Evolutionary conservation across 2,329 filamentous ascomycete species (phyloP).

Genomic region (Fusarium sororula): DNA sequence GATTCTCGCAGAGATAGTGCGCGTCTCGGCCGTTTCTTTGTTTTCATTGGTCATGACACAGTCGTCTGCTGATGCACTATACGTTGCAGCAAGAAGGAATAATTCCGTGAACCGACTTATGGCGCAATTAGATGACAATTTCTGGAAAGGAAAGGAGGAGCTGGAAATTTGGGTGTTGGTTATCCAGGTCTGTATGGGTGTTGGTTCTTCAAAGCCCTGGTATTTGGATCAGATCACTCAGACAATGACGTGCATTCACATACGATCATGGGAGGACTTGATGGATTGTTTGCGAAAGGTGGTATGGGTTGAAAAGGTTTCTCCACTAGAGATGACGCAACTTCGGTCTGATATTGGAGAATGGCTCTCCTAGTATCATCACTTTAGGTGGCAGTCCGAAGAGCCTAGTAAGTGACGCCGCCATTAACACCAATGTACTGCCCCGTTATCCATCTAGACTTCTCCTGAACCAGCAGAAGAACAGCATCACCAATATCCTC

Average conservation of each 20-base stretch:
- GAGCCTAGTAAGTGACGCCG: neutral
- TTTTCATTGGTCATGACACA: conserved; percentile 14
- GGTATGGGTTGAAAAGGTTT: conserved; percentile 17
- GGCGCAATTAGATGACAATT: neutral
- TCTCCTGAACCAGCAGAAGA: conserved; percentile 18
- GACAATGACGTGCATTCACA: neutral
- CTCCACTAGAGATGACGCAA: conserved; percentile 13
- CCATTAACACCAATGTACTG: conserved; percentile 18
- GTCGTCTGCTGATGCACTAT: conserved; percentile 17
- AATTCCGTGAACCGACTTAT: neutral
- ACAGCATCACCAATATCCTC: conserved; percentile 54
- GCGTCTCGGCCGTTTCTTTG: conserved; percentile 10
- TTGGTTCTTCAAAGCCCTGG: neutral
- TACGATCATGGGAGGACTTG: conserved; percentile 11
- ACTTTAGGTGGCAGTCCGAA: too few species aligned
- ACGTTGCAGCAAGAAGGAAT: neutral
- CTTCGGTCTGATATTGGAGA: conserved; percentile 9
- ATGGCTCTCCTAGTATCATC: neutral
- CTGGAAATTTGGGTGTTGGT: conserved; percentile 28
- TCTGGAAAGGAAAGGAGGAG: conserved; percentile 5
- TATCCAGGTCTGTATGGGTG: conserved; percentile 9
- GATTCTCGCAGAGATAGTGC: conserved; percentile 23
- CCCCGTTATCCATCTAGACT: conserved; percentile 25
- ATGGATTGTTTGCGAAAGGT: conserved; percentile 7
- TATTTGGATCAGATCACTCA: conserved; percentile 7